Evolutionary conservation across 1,284 basidiomycete genomes (phyloP), one percentile per base, ranked within the genome.

Genomic region (Pseudozyma thailandica): DNA sequence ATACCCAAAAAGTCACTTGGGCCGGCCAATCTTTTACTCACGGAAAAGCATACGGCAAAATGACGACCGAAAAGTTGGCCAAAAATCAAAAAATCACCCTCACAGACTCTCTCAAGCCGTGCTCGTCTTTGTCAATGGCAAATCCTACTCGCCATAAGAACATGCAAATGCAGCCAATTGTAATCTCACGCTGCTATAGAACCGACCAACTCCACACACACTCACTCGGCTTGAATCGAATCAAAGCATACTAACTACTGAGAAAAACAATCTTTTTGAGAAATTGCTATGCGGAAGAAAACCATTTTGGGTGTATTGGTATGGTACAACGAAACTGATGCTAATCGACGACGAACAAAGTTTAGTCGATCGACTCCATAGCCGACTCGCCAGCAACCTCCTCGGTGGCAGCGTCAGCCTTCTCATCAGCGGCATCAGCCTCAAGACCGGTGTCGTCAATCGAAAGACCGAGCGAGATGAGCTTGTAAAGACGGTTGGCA

Each of bases 401-500:
- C 50, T 75, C 76, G 50, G 55, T 52, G 41, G 66, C 68, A 18
- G 51, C 64, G 21, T 57, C 65, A 28, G 65, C 73, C 45, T 65
- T 60, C 41, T 71, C 74, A 10, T 72, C 72, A 43, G 63, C 54
- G 28, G 38, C 50, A 28, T 61, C 66, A 42, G 49, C 55, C 38
- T 72, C 66, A 18, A 66, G 49, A 43, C 70, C 74, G 26, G 70
- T 51, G 50, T 82, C 83, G 80, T 87, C 86, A 73, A 87, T 86
- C 55, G 85, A 85, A 42, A 88, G 85, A 80, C 87, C 87, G 51
- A 88, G 85, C 49, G 90, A 88, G 85, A 98, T 95, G 92, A 98
- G 97, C 81, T 94, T 91, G 89, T 96, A 90, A 84, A 98, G 96
- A 76, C 95, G 92, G 87, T 91, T 90, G 75, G 94, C 92, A 85